These are phyloP conservation scores for Pestalotiopsis fici DNA, from an alignment of 2,329 filamentous ascomycete genomes.

Conservation along the genomic window DNA sequence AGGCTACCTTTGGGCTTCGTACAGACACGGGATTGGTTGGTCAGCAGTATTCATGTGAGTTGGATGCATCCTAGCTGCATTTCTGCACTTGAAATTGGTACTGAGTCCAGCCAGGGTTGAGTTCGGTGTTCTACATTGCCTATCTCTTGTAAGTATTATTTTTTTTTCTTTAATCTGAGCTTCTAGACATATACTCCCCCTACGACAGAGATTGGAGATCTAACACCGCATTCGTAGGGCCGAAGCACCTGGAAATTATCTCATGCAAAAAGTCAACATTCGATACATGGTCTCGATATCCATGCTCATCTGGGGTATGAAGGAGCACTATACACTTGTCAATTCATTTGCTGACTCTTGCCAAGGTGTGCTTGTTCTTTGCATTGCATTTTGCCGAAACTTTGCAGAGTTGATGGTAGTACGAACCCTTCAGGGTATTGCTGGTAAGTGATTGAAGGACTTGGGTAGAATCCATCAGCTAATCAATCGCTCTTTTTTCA, in stretches of 20 bases:
- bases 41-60: conserved; percentile 28
- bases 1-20: conserved; percentile 29
- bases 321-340: no score
- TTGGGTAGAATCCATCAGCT: neutral
- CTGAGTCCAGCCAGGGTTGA: conserved; percentile 14
- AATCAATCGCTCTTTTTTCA: neutral
- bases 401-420: conserved; percentile 30
- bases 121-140: conserved; percentile 12
- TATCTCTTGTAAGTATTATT: conserved; percentile 26
- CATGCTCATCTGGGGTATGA: conserved; percentile 31
- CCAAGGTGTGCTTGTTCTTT: conserved; percentile 24
- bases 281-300: conserved; percentile 34
- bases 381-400: conserved; percentile 28
- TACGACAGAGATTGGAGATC: neutral
- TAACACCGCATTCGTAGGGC: neutral
- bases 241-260: conserved; percentile 28
- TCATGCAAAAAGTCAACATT: conserved; percentile 34
- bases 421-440: conserved; percentile 26
- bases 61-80: neutral
- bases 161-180: conserved; percentile 10
- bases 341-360: neutral
- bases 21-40: conserved; percentile 29
- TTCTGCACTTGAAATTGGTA: conserved; percentile 12
- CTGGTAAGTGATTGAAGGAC: neutral
- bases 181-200: neutral